Evolutionary conservation across 129 eudicot genomes (phyloP).

Genomic region (Rutidosis leptorrhynchoides): DNA sequence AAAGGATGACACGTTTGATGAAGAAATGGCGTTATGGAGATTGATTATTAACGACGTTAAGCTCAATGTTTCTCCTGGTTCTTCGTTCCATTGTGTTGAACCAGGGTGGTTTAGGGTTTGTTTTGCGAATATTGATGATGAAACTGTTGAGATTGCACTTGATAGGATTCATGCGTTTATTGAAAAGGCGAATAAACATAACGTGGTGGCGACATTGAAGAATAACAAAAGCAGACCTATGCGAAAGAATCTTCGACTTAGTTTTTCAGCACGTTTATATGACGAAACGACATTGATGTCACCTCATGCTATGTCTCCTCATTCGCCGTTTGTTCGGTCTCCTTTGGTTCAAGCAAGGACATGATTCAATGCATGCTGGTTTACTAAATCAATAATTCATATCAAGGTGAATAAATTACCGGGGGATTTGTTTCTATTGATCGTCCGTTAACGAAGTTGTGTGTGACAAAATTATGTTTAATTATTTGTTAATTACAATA

Average conservation of each 20-base stretch:
- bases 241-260: constrained; percentile 45
- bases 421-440: background rate
- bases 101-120: constrained; percentile 98
- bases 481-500: constrained; percentile 18
- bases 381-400: background rate
- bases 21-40: constrained; percentile 66
- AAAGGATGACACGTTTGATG: constrained; percentile 57
- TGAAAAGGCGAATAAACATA: constrained; percentile 15
- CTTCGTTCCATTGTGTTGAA: constrained; percentile 68
- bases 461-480: constrained; percentile 8
- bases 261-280: constrained; percentile 39
- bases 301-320: constrained; percentile 56
- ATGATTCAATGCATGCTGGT: constrained; percentile 6
- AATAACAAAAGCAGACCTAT: constrained; percentile 32
- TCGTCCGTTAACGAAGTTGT: constrained; percentile 8
- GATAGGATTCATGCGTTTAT: constrained; percentile 52
- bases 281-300: constrained; percentile 35
- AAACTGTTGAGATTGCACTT: constrained; percentile 54
- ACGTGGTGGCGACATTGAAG: background rate
- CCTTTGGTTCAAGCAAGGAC: constrained; percentile 62
- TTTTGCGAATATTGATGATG: constrained; percentile 79
- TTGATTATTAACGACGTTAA: constrained; percentile 57
- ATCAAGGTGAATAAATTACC: constrained; percentile 16
- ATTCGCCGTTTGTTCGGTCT: constrained; percentile 60
- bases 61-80: constrained; percentile 83